Evolutionary conservation across 164 flowering plant genomes (phyloP).

Genomic region (Akebia trifoliata): DNA sequence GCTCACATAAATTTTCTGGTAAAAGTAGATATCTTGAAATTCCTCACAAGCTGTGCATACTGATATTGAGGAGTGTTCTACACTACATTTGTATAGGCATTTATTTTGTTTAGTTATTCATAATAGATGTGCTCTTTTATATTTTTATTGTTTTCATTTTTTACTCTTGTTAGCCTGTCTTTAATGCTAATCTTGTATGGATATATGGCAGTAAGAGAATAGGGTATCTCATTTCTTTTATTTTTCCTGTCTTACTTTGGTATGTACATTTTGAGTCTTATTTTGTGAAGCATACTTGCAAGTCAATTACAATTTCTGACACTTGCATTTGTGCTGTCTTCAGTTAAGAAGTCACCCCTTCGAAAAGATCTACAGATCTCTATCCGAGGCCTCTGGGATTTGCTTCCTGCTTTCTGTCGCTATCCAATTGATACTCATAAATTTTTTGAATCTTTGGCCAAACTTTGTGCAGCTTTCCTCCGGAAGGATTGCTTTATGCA

Average conservation of each 20-base stretch:
- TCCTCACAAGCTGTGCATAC: neutral
- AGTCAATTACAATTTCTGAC: constrained; percentile 5
- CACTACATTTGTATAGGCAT: too few relatives aligned
- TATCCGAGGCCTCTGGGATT: constrained; percentile 53
- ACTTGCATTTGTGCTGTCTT: constrained; percentile 16
- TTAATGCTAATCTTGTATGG: too few relatives aligned
- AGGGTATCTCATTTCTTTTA: neutral
- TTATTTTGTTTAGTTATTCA: too few relatives aligned
- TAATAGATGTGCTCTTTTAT: too few relatives aligned
- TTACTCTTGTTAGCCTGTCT: too few relatives aligned
- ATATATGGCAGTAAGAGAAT: too few relatives aligned
- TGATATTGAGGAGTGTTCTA: neutral
- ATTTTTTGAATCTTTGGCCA: constrained; percentile 40
- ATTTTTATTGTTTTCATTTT: too few relatives aligned
- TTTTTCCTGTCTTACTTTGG: neutral
- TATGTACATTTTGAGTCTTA: neutral
- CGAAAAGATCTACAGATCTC: constrained; percentile 49
- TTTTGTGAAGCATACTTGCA: neutral
- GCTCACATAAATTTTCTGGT: too few relatives aligned
- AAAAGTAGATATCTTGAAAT: neutral
- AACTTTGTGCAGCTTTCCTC: constrained; percentile 36
- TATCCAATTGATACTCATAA: constrained; percentile 54
- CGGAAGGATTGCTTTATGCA: constrained; percentile 50
- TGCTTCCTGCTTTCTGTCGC: constrained; percentile 77
- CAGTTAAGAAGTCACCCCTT: constrained; percentile 50